These are phyloP conservation scores for Dillenia turbinata DNA, from an alignment of 164 flowering plant species.

Conservation along the genomic window DNA sequence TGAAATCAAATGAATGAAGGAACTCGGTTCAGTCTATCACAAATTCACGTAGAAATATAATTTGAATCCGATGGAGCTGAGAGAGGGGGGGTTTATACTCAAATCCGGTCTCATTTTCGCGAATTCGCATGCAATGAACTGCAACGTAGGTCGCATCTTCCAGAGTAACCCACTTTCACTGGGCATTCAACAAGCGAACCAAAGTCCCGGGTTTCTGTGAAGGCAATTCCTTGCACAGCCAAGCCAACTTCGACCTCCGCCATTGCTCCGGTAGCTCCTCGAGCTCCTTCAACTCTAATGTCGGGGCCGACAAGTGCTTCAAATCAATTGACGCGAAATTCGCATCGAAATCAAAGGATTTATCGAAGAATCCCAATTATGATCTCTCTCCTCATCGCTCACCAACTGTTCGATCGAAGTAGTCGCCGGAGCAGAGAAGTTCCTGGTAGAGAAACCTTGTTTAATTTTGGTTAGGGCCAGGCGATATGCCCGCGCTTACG, in stretches of 20 bases:
- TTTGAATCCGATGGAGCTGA: no score
- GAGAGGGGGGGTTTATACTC: conserved; percentile 32
- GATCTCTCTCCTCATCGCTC: conserved; percentile 9
- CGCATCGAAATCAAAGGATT: conserved; percentile 26
- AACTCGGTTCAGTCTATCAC: no score
- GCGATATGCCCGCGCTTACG: not conserved
- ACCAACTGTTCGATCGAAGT: conserved; percentile 32
- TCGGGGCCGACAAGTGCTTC: conserved; percentile 32
- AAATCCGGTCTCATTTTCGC: conserved; percentile 71
- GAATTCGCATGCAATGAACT: conserved; percentile 78
- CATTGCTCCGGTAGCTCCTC: conserved; percentile 88
- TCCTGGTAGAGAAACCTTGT: not conserved
- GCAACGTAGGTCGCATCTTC: conserved; percentile 73
- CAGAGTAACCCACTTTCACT: conserved; percentile 78
- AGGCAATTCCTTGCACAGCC: conserved; percentile 91
- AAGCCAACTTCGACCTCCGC: conserved; percentile 77
- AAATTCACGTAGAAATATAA: no score
- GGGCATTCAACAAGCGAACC: conserved; percentile 60
- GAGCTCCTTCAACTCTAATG: conserved; percentile 61
- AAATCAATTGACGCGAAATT: conserved; percentile 21
- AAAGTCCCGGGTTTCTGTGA: conserved; percentile 49
- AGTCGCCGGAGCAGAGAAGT: not conserved
- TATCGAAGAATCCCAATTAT: conserved; percentile 15
- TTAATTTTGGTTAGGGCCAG: no score
- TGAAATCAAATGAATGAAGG: no score